phyloP scores from a whole-genome alignment of 106 monocot species.

The Alisma plantagoaquatica region DNA sequence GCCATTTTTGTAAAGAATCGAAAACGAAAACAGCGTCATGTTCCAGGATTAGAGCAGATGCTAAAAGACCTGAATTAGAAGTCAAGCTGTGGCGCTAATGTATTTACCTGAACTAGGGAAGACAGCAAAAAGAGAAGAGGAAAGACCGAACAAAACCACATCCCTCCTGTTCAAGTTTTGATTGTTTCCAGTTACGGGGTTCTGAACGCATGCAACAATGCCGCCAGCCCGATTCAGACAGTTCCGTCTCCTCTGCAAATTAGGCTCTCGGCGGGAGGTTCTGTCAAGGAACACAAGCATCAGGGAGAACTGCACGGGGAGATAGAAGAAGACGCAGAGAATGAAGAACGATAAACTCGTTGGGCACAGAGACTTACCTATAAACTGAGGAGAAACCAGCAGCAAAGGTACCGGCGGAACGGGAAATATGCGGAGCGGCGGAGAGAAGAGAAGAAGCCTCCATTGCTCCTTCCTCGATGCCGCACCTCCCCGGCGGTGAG shows the following conservation, averaged over 20 bases:
- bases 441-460: slow-evolving; percentile 34
- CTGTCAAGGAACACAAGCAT: neutral
- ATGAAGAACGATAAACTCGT: neutral
- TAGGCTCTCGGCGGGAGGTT: neutral
- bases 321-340: neutral
- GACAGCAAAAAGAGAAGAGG: slow-evolving; percentile 21
- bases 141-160: slow-evolving; percentile 29
- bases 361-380: neutral
- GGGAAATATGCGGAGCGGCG: slow-evolving; percentile 1
- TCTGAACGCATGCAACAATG: slow-evolving; percentile 3
- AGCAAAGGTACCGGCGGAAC: slow-evolving; percentile 6
- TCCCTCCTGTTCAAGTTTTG: slow-evolving; percentile 34
- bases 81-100: neutral
- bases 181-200: too few species aligned
- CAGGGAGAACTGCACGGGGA: neutral
- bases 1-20: slow-evolving; percentile 15
- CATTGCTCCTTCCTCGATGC: neutral
- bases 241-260: neutral
- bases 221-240: neutral
- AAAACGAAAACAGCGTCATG: neutral
- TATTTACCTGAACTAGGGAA: slow-evolving; percentile 26
- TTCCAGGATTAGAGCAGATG: neutral
- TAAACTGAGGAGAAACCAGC: slow-evolving; percentile 5
- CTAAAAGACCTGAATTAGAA: neutral
- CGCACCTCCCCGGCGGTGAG: too few species aligned